phyloP scores from a whole-genome alignment of 1,139 yeast genomes.

The Nakaseomyces uthaithaninus region DNA sequence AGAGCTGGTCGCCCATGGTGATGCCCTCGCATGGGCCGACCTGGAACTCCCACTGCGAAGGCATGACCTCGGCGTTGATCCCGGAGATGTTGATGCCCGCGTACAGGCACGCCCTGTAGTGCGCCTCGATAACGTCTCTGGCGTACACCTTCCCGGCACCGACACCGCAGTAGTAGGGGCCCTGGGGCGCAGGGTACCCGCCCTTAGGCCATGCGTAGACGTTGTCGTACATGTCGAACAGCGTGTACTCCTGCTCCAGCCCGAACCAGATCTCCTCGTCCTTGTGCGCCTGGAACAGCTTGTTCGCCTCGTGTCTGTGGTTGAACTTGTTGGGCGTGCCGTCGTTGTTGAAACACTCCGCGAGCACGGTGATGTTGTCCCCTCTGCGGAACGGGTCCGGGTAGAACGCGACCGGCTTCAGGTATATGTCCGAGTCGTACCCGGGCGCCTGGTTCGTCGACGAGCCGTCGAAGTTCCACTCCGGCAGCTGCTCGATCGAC shows the following conservation, averaged over 20 bases:
- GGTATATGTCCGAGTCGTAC: conserved; percentile 86
- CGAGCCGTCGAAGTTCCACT: conserved; percentile 99
- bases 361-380: conserved; percentile 86
- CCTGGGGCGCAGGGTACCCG: conserved; percentile 99
- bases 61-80: conserved; percentile 99
- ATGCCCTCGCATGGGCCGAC: conserved; percentile 98
- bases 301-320: conserved; percentile 96
- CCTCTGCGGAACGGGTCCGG: conserved; percentile 98
- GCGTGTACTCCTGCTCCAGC: conserved; percentile 96
- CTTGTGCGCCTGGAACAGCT: conserved; percentile 88
- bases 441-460: conserved; percentile 99
- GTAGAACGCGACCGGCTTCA: conserved; percentile 90
- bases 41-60: conserved; percentile 99
- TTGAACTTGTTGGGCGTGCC: conserved; percentile 98
- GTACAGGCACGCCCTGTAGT: conserved; percentile 94
- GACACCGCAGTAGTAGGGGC: conserved; percentile 99
- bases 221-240: conserved; percentile 82
- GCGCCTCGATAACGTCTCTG: conserved; percentile 97
- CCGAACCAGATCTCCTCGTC: conserved; percentile 92
- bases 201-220: conserved; percentile 99
- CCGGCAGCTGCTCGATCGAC: conserved; percentile 81
- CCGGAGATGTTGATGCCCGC: conserved; percentile 89
- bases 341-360: conserved; percentile 97
- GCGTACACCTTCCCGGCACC: conserved; percentile 98
- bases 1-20: conserved; percentile 92